phyloP scores from a whole-genome alignment of 176 grass and related monocot genomes.

The Puccinellia tenuiflora region DNA sequence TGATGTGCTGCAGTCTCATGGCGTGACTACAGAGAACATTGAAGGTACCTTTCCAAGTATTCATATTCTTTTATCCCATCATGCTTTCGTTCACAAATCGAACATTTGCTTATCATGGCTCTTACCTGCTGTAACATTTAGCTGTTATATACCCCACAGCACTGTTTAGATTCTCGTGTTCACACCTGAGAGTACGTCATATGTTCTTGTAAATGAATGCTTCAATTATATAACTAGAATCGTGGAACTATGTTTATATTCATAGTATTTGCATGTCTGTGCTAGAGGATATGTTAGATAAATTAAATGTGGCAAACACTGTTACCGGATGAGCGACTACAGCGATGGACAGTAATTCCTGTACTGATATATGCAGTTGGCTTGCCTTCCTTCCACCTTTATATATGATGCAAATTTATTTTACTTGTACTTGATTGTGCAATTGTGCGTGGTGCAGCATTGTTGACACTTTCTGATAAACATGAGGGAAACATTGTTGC shows the following conservation, averaged over 20 bases:
- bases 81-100: neutral
- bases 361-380: neutral
- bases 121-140: neutral
- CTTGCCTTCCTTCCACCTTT: neutral
- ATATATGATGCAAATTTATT: neutral
- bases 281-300: neutral
- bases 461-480: neutral
- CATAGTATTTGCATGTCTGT: neutral
- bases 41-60: conserved; percentile 34
- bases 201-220: neutral
- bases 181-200: neutral
- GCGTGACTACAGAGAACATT: conserved; percentile 62
- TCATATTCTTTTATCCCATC: neutral
- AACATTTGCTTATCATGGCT: neutral
- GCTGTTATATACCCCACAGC: neutral
- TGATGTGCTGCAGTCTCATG: conserved; percentile 65
- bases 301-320: neutral
- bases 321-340: neutral
- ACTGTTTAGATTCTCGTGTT: neutral
- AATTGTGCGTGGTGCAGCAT: neutral
- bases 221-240: neutral
- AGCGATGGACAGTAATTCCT: neutral
- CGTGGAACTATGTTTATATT: neutral
- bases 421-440: neutral
- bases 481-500: neutral